These are phyloP conservation scores for Phanerochaete carnosa DNA, from an alignment of 768 basidiomycete genomes.

Conservation along the genomic window DNA sequence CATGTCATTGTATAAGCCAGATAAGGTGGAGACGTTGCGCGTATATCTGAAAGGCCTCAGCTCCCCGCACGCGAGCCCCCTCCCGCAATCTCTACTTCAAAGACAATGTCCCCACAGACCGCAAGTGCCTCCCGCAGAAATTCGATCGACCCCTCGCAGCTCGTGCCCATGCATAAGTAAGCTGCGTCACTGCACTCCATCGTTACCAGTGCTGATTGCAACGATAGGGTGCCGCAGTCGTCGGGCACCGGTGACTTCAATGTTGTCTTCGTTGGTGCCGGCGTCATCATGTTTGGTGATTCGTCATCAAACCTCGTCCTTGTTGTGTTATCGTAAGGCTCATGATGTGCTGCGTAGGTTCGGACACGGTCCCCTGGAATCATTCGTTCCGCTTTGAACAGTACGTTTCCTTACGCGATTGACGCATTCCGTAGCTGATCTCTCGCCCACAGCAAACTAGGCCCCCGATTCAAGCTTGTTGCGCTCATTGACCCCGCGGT, in stretches of 20 bases:
- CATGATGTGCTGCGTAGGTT: slow-evolving; percentile 44
- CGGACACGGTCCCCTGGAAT: slow-evolving; percentile 89
- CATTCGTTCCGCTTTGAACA: slow-evolving; percentile 90
- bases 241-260: slow-evolving; percentile 73
- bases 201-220: background rate
- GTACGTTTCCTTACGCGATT: slow-evolving; percentile 38
- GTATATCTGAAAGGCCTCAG: no score
- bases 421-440: background rate
- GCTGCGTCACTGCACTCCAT: slow-evolving; percentile 14
- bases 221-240: slow-evolving; percentile 7
- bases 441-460: slow-evolving; percentile 69
- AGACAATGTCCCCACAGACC: background rate
- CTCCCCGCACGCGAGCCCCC: no score
- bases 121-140: slow-evolving; percentile 47
- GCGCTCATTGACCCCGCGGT: slow-evolving; percentile 90
- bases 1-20: no score
- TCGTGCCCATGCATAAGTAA: slow-evolving; percentile 80
- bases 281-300: slow-evolving; percentile 96
- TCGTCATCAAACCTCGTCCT: background rate
- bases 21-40: no score
- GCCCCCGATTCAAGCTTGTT: slow-evolving; percentile 91
- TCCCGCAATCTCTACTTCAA: no score
- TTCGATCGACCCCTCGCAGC: slow-evolving; percentile 75
- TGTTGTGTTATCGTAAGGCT: background rate
- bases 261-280: slow-evolving; percentile 92